Conservation (phyloP, 2,329 filamentous ascomycete species). For the Penicillium freii region DNA sequence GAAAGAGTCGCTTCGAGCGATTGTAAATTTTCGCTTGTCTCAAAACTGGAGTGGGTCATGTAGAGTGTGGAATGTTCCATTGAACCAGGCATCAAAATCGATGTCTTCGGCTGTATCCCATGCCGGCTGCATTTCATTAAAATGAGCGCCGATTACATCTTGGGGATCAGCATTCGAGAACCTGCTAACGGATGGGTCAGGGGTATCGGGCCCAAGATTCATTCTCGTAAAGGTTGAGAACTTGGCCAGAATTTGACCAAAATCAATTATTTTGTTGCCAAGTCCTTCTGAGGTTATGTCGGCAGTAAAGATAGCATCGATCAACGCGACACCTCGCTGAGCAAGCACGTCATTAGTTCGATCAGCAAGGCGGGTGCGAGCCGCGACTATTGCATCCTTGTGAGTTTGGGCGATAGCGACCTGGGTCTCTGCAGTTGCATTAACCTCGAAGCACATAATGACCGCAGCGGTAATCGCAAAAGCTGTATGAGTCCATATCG, state of each 20-base stretch:
- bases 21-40: neutral
- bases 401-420: conserved; percentile 19
- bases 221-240: conserved; percentile 24
- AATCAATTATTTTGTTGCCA: conserved; percentile 17
- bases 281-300: conserved; percentile 10
- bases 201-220: conserved; percentile 10
- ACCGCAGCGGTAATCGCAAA: conserved; percentile 30
- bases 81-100: conserved; percentile 29
- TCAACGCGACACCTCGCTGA: conserved; percentile 27
- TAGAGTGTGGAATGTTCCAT: conserved; percentile 23
- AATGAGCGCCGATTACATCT: conserved; percentile 12
- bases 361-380: conserved; percentile 22
- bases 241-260: conserved; percentile 22
- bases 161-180: conserved; percentile 14
- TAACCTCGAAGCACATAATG: conserved; percentile 29
- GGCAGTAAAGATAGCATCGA: conserved; percentile 26
- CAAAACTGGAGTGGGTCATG: conserved; percentile 7
- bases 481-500: conserved; percentile 29
- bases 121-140: conserved; percentile 19
- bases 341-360: conserved; percentile 25
- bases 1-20: no score
- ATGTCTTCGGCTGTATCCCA: conserved; percentile 23
- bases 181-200: conserved; percentile 17
- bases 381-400: conserved; percentile 21
- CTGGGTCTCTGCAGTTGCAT: conserved; percentile 16